Base-by-base conservation (phyloP, 768 basidiomycete genomes). In the Boletus subcaerulescens region DNA sequence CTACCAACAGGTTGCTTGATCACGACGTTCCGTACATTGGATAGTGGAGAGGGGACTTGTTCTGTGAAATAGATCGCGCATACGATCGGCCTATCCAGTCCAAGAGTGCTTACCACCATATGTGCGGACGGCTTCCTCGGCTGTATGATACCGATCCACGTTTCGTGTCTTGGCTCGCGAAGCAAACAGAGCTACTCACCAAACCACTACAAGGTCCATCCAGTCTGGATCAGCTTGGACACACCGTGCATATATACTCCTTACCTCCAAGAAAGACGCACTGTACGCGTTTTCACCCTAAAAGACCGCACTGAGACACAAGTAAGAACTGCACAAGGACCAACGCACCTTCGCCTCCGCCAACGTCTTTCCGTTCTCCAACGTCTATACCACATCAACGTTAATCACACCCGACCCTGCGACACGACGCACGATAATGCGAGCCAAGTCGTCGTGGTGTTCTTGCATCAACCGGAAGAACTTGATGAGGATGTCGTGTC, bases 351-450 rank as follows among this genome's bases (percentile, higher is more conserved):
- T 89, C 35, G 83, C 90, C 60, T 98, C 94, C 0, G 77, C 74
- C 42, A 97, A 74, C 9, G 93, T 80, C 74, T 98, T 99, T 35
- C 97, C 97, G 65, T 99, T 99, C 76, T 99, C 97, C 56, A 94
- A 73, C 7, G 93, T 95, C 91, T 93, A 69, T 38, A 45, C 43
- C 48, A 44, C 3, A 56, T 64, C 33, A 62, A 40, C 36, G 26
- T 56, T 43, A 44, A 58, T 29, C 33, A 49, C 32, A 43, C 17
- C 46, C 33, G 26, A 35, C 39, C 20, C 46, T 39, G 22, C 38
- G 15, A 49, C 8, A 24, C 33, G 20, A 75, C 87, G 67, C 48
- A 91, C 92, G 60, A 97, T 91, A 55, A 99, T 82, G 42, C 89
- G 82, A 3, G 84, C 83, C 36, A 99, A 76, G 68, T 99, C 97